These are phyloP conservation scores for Neopestalotiopsis rosae DNA, from an alignment of 2,329 filamentous ascomycete species.

Conservation along the genomic window DNA sequence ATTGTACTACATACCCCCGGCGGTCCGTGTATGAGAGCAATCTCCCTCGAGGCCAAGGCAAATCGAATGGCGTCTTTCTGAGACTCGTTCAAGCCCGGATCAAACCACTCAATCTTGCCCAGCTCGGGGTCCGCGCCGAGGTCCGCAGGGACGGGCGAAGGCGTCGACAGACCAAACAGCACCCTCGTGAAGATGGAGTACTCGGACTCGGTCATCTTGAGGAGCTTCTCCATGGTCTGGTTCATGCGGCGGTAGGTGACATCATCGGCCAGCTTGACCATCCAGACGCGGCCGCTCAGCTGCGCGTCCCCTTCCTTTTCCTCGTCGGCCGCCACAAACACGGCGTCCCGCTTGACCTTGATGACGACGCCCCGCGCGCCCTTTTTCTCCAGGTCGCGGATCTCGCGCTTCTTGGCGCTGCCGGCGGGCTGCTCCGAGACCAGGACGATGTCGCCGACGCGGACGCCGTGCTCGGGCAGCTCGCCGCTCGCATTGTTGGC, in stretches of 20 bases:
- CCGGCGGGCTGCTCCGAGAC: conserved; percentile 78
- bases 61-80: conserved; percentile 79
- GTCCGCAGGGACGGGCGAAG: conserved; percentile 52
- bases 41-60: conserved; percentile 78
- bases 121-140: conserved; percentile 46
- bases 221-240: conserved; percentile 63
- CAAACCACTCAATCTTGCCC: conserved; percentile 62
- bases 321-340: conserved; percentile 74
- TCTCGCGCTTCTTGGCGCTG: conserved; percentile 73
- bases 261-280: conserved; percentile 72
- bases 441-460: conserved; percentile 78
- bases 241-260: conserved; percentile 72
- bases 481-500: conserved; percentile 60
- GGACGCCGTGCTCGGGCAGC: conserved; percentile 76
- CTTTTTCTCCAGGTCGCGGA: conserved; percentile 71
- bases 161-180: conserved; percentile 63
- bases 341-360: conserved; percentile 59
- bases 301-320: conserved; percentile 54
- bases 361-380: conserved; percentile 75
- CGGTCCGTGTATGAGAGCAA: conserved; percentile 92
- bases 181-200: conserved; percentile 67
- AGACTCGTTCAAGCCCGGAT: conserved; percentile 66
- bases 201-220: conserved; percentile 61
- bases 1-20: conserved; percentile 62
- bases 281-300: conserved; percentile 60